A percentile compares a stretch with the other conserved stretches of the same genome.
phyloP scores from a whole-genome alignment of 1,284 basidiomycete genomes.

The Flammula alnicola region DNA sequence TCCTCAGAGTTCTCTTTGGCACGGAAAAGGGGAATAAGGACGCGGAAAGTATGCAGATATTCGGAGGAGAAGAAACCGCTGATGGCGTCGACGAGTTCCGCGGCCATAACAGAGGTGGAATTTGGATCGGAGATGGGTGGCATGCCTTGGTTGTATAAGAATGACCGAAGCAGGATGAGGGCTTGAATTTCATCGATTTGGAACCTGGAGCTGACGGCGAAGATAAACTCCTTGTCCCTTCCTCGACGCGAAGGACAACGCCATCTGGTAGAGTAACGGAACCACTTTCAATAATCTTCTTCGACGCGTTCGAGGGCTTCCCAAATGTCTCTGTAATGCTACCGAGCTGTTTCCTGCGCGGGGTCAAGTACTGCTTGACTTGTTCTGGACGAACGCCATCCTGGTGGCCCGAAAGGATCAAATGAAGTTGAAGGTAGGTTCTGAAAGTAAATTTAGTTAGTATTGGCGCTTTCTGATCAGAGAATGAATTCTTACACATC shows the following conservation, averaged over 20 bases:
- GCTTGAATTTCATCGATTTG: conserved; percentile 80
- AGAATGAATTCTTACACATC: conserved; percentile 28
- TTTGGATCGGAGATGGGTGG: conserved; percentile 52
- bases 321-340: conserved; percentile 67
- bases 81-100: conserved; percentile 71
- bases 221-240: conserved; percentile 68
- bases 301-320: conserved; percentile 67
- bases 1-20: conserved; percentile 63
- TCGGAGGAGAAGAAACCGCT: conserved; percentile 83
- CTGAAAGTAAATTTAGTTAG: conserved; percentile 15
- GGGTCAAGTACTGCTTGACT: conserved; percentile 57
- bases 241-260: conserved; percentile 61
- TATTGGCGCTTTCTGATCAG: background rate
- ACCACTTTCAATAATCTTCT: conserved; percentile 66
- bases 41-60: conserved; percentile 69
- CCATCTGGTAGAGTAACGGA: conserved; percentile 69
- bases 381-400: conserved; percentile 62
- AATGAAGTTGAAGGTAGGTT: conserved; percentile 58
- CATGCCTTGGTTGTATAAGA: conserved; percentile 79
- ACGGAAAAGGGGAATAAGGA: conserved; percentile 70
- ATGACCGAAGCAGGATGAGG: conserved; percentile 72
- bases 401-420: conserved; percentile 58
- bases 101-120: conserved; percentile 50
- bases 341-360: conserved; percentile 60
- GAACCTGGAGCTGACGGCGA: conserved; percentile 72